Evolutionary conservation across 495 filamentous ascomycete species (phyloP), one percentile per base, ranked within the genome.

Genomic region (Friedmanniomyces endolithicus): DNA sequence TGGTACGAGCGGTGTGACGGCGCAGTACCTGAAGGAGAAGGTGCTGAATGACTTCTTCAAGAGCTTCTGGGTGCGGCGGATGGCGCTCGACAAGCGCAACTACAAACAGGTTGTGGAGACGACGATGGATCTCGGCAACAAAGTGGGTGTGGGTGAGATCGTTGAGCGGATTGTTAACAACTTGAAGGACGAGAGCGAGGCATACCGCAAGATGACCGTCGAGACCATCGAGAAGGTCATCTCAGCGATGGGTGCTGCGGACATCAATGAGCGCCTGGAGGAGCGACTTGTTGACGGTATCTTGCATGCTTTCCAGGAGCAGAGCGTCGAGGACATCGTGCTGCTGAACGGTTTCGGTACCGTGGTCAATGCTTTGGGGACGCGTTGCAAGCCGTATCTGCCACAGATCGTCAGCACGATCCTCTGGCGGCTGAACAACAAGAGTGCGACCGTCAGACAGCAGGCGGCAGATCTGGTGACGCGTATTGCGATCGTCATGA

Each of bases 291-390:
- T 99, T 46, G 94, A 99, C 60, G 94, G 94, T 71, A 88, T 97
- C n/a, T 76, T 99, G 34, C 85, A 88, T 63, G 86, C 90, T 12
- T 99, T 99, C 81, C 94, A 97, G 66, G 94, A 99, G 68, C 94
- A 99, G 70, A 94, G 85, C 64, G 87, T 97, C 37, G 92, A 97
- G 65, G 94, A 99, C 64, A 79, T 94, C 41, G 80, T 96, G 48
- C 89, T 99, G 74, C 75, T 99, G 51, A 97, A 99, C 68, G 94
- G 94, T n/a, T 97, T 99, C 62, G 94, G 92, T 45, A 96, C 94
- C 4, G 90, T 95, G 27, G 88, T 99, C 25, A 97, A 97, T 69
- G 89, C 94, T 12, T 78, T 99, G 4, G 87, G 90, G 48, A 88
- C 84, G 16, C 84, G 94, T 55, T 94, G 88, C 78, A 97, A 96